Percentiles rank a stretch among this genome's conserved stretches.
phyloP scores from a whole-genome alignment of 345 rosid genomes.

The Acer campestre region DNA sequence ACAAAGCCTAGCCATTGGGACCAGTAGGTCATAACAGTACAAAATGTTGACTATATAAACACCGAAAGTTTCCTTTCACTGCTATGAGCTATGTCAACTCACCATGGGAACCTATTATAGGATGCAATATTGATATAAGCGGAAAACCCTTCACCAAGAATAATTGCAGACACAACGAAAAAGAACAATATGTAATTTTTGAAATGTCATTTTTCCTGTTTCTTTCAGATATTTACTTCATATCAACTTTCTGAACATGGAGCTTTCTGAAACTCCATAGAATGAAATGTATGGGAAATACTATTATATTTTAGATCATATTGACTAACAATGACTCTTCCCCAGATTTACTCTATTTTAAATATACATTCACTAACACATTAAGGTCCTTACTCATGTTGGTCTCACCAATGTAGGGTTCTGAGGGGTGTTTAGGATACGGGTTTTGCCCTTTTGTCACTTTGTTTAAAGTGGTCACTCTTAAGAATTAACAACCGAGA shows the following conservation, averaged over 20 bases:
- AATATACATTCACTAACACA: neutral
- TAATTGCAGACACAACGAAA: neutral
- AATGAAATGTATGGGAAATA: too few relatives aligned
- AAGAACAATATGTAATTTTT: neutral
- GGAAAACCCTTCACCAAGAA: neutral
- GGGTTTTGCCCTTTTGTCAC: neutral
- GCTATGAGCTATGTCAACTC: too few relatives aligned
- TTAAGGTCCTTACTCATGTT: neutral
- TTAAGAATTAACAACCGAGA: neutral
- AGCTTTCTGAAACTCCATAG: neutral
- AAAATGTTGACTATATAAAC: neutral
- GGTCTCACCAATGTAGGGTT: neutral
- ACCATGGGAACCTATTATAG: neutral
- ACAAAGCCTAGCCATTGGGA: neutral
- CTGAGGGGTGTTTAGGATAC: neutral
- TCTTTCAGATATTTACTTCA: neutral
- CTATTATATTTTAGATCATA: neutral
- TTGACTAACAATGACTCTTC: neutral
- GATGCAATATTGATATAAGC: neutral
- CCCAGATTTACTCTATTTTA: too few relatives aligned
- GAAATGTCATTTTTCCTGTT: neutral
- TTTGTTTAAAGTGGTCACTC: neutral
- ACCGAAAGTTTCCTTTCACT: neutral
- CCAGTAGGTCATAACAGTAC: neutral
- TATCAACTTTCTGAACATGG: neutral